Conservation (phyloP, 805 yeast species). For the Saccharomycopsis fermentans region DNA sequence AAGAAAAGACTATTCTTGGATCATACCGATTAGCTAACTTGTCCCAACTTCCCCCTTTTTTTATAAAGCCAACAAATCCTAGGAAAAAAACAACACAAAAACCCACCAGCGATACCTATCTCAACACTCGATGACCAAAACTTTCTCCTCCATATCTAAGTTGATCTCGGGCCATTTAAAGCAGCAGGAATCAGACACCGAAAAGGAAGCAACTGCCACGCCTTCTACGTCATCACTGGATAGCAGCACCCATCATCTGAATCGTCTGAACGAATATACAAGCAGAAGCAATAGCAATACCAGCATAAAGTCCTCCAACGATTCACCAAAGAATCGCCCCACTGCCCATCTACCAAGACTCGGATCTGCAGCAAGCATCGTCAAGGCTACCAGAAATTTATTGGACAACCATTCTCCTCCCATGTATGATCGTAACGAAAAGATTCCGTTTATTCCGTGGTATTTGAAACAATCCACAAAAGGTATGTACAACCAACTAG, state of each 20-base stretch:
- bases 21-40: too few species aligned
- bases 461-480: constrained; percentile 11
- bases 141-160: background rate
- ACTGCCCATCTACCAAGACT: background rate
- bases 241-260: background rate
- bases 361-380: background rate
- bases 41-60: too few species aligned
- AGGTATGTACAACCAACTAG: background rate
- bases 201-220: background rate
- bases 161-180: background rate
- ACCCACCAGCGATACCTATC: too few species aligned
- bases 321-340: background rate
- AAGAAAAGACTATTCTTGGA: too few species aligned
- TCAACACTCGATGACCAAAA: background rate
- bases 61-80: too few species aligned
- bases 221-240: background rate
- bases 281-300: background rate
- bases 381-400: background rate
- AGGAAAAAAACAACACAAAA: too few species aligned
- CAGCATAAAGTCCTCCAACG: background rate
- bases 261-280: background rate
- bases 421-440: background rate
- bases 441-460: constrained; percentile 9
- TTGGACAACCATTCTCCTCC: background rate
- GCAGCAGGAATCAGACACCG: background rate